Percentiles rank a stretch among this genome's conserved stretches.
Evolutionary conservation across 176 grass and related monocot genomes (phyloP).

Genomic region (Cymbopogon citratus): DNA sequence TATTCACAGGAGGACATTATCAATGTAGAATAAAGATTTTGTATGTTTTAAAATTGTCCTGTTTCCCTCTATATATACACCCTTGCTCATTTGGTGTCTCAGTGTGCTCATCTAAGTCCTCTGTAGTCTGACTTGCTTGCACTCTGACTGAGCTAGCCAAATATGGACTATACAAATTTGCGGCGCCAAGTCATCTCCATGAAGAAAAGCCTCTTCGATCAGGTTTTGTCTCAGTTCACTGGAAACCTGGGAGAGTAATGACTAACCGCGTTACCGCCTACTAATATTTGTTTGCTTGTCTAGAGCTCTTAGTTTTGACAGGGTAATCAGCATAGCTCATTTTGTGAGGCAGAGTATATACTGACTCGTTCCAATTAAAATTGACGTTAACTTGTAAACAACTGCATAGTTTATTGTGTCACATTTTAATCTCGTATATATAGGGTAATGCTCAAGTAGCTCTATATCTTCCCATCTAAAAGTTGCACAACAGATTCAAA

Average conservation of each 20-base stretch:
- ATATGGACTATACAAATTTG: constrained; percentile 53
- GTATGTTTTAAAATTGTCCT: constrained; percentile 33
- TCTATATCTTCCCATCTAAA: constrained; percentile 22
- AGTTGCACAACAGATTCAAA: constrained; percentile 7
- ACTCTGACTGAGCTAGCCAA: constrained; percentile 26
- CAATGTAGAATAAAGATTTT: constrained; percentile 53
- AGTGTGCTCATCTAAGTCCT: constrained; percentile 28
- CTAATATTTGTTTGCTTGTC: not conserved
- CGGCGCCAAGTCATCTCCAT: constrained; percentile 40
- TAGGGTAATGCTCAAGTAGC: not conserved
- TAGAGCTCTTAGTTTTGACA: constrained; percentile 1
- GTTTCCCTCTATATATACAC: constrained; percentile 47
- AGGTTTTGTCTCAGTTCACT: constrained; percentile 39
- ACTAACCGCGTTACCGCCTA: not conserved
- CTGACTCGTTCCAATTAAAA: not conserved
- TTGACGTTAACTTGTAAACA: not conserved
- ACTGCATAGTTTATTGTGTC: not conserved
- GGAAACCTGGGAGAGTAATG: not conserved
- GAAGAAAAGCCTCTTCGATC: constrained; percentile 84
- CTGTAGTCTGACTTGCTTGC: constrained; percentile 9
- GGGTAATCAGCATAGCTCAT: not conserved
- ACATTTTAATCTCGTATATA: not conserved
- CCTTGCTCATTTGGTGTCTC: constrained; percentile 17
- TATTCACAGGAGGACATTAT: constrained; percentile 44
- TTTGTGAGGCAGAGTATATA: not conserved